Evolutionary conservation across 2,329 filamentous ascomycete genomes (phyloP).

Genomic region (Colletotrichum tropicale): DNA sequence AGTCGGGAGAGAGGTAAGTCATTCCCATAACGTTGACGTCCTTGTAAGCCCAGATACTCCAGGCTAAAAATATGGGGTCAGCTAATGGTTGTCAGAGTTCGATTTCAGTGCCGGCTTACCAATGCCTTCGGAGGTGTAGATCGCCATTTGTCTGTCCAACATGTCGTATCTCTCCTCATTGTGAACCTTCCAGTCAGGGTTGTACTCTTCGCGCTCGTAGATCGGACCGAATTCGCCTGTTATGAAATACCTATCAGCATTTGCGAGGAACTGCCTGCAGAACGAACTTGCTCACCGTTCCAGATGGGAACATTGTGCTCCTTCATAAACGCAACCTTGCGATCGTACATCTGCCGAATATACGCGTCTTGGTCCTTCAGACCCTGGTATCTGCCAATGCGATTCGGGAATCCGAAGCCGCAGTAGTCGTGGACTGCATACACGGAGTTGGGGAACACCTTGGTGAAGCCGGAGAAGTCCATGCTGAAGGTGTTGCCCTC

Average conservation of each 20-base stretch:
- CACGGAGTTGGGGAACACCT: constrained; percentile 39
- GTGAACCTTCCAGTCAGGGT: constrained; percentile 37
- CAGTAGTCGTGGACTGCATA: constrained; percentile 56
- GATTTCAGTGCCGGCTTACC: neutral
- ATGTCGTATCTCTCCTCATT: constrained; percentile 50
- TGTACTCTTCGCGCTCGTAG: constrained; percentile 32
- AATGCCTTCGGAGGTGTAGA: constrained; percentile 41
- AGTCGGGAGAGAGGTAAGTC: constrained; percentile 47
- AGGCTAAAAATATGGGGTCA: constrained; percentile 19
- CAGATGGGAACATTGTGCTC: constrained; percentile 40
- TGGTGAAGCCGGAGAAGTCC: constrained; percentile 37
- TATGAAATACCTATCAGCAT: neutral
- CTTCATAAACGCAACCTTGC: constrained; percentile 44
- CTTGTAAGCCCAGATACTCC: constrained; percentile 56
- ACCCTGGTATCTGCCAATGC: constrained; percentile 31
- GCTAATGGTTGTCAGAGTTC: neutral
- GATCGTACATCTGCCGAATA: constrained; percentile 35
- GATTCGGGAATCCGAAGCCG: constrained; percentile 44
- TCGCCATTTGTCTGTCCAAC: constrained; percentile 49
- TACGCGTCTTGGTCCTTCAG: constrained; percentile 41
- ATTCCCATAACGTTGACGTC: constrained; percentile 59
- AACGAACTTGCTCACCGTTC: constrained; percentile 38
- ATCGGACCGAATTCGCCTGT: constrained; percentile 39
- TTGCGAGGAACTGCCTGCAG: neutral
- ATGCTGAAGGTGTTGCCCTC: constrained; percentile 49